Percentiles rank a stretch among this genome's conserved stretches.
These are phyloP conservation scores for Dichomitus squalens DNA, from an alignment of 1,284 basidiomycete genomes.

Conservation along the genomic window DNA sequence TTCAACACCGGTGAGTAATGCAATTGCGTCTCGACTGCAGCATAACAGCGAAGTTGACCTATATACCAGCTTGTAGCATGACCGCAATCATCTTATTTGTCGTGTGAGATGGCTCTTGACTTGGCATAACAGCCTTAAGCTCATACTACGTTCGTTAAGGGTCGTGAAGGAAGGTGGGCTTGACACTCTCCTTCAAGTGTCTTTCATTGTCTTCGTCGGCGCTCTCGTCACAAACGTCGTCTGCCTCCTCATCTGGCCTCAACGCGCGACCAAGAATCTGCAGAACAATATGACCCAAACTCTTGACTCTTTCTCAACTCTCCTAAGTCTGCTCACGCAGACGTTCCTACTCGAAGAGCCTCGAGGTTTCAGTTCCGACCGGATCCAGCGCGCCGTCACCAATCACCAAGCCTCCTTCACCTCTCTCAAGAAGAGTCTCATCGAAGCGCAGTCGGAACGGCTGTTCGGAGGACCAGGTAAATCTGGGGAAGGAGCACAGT, in stretches of 20 bases:
- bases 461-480: constrained; percentile 46
- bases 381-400: constrained; percentile 75
- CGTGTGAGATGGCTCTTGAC: constrained; percentile 55
- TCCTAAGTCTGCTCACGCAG: constrained; percentile 78
- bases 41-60: neutral
- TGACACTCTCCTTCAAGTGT: constrained; percentile 71
- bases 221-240: constrained; percentile 79
- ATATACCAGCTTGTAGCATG: constrained; percentile 81
- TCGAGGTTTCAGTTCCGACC: constrained; percentile 54
- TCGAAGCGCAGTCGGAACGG: constrained; percentile 86
- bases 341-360: constrained; percentile 86
- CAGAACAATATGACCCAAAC: constrained; percentile 86
- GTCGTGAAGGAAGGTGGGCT: constrained; percentile 91
- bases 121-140: constrained; percentile 10
- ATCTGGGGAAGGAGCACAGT: constrained; percentile 27
- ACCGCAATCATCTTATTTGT: constrained; percentile 84
- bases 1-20: constrained; percentile 81
- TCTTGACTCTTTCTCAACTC: constrained; percentile 84
- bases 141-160: constrained; percentile 36
- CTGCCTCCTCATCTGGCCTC: constrained; percentile 84
- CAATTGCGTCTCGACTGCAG: neutral
- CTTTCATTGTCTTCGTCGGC: constrained; percentile 80
- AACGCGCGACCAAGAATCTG: constrained; percentile 81
- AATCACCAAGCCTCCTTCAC: constrained; percentile 88
- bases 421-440: constrained; percentile 79